Percentiles rank a stretch among this genome's conserved stretches.
phyloP scores from a whole-genome alignment of 2,329 filamentous ascomycete genomes.

The Byssothecium circinans region DNA sequence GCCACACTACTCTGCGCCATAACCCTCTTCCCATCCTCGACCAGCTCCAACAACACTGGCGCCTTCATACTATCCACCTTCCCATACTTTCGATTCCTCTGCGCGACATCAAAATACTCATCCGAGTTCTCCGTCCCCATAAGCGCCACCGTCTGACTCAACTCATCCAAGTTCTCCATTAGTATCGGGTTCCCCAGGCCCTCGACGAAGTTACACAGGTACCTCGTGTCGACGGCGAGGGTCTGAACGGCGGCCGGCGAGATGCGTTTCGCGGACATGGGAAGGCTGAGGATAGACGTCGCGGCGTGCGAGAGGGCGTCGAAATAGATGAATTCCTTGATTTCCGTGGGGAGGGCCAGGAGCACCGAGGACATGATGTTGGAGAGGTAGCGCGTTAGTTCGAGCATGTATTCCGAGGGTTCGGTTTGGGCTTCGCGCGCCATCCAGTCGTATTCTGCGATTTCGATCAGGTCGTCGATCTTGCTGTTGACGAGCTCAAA shows the following conservation, averaged over 20 bases:
- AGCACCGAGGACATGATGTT: conserved; percentile 97
- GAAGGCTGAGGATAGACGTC: conserved; percentile 78
- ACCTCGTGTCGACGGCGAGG: conserved; percentile 79
- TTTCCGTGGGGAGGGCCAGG: conserved; percentile 87
- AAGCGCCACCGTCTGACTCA: conserved; percentile 87
- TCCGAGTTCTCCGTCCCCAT: conserved; percentile 89
- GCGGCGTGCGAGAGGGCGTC: conserved; percentile 91
- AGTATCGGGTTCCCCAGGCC: conserved; percentile 86
- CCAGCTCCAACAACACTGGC: conserved; percentile 84
- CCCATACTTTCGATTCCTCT: conserved; percentile 89
- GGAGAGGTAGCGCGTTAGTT: conserved; percentile 85
- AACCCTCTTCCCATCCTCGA: conserved; percentile 39
- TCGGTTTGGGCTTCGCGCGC: conserved; percentile 59
- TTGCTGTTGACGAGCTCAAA: conserved; percentile 99
- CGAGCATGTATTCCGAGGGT: conserved; percentile 93
- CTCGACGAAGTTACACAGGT: conserved; percentile 83
- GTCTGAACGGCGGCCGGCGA: conserved; percentile 82
- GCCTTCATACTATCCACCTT: conserved; percentile 91
- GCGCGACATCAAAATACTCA: conserved; percentile 92
- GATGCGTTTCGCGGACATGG: conserved; percentile 78
- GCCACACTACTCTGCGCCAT: conserved; percentile 39
- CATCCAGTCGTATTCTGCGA: conserved; percentile 93
- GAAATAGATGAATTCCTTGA: conserved; percentile 97
- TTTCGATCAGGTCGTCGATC: conserved; percentile 96
- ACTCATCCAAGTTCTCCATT: conserved; percentile 84